These are phyloP conservation scores for Penicillium sp. DNA, from an alignment of 2,329 filamentous ascomycete genomes.

Conservation along the genomic window DNA sequence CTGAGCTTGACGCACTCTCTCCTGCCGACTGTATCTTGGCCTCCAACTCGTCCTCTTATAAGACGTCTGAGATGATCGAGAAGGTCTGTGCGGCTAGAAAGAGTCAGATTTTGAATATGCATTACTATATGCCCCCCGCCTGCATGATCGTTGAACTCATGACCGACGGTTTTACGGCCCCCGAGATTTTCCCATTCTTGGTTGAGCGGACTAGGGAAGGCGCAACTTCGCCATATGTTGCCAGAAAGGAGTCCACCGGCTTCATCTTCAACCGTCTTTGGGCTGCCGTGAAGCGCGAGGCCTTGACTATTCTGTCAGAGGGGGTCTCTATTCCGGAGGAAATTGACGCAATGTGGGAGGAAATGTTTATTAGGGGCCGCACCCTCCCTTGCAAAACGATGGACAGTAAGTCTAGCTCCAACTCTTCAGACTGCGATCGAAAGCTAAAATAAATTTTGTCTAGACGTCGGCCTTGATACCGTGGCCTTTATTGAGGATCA, in stretches of 20 bases:
- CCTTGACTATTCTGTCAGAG: conserved; percentile 50
- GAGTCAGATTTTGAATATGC: conserved; percentile 47
- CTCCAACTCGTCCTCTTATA: conserved; percentile 54
- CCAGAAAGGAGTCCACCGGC: conserved; percentile 50
- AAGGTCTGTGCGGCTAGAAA: conserved; percentile 31
- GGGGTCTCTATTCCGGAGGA: conserved; percentile 49
- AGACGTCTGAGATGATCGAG: conserved; percentile 49
- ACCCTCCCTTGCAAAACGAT: conserved; percentile 40
- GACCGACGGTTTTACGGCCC: conserved; percentile 50
- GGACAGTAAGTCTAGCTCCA: conserved; percentile 31
- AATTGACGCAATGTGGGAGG: conserved; percentile 45
- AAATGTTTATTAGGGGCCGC: conserved; percentile 37
- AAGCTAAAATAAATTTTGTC: neutral
- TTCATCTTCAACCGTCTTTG: conserved; percentile 58
- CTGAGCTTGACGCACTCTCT: conserved; percentile 43
- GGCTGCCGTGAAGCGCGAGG: conserved; percentile 57
- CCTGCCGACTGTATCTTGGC: conserved; percentile 50
- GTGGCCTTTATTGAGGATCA: conserved; percentile 55
- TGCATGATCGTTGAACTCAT: conserved; percentile 53
- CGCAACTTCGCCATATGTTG: conserved; percentile 46
- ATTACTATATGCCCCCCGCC: conserved; percentile 52
- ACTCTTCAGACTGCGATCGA: neutral
- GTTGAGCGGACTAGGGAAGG: conserved; percentile 30
- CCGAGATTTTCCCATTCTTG: conserved; percentile 46
- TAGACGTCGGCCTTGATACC: conserved; percentile 52